Conservation (phyloP, 1,284 basidiomycete genomes). For the Earliella scabrosa region DNA sequence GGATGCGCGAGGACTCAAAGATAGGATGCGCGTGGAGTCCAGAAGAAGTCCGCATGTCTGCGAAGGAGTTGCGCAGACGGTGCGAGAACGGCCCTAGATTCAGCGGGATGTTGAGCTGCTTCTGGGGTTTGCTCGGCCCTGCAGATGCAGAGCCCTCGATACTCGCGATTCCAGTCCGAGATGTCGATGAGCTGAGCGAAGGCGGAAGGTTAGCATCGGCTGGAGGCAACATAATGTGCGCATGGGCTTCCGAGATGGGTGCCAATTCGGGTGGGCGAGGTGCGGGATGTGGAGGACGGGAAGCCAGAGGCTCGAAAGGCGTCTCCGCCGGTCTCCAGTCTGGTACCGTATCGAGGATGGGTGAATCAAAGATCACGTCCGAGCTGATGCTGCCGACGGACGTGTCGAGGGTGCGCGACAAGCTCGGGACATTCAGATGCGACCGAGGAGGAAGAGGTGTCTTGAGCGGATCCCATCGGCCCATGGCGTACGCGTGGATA, state of each 20-base stretch:
- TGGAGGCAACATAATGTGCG: not conserved
- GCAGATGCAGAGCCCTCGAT: conserved; percentile 10
- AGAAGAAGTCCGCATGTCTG: conserved; percentile 44
- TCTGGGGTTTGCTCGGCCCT: conserved; percentile 11
- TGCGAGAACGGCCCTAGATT: conserved; percentile 37
- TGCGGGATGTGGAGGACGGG: not conserved
- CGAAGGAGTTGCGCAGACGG: conserved; percentile 63
- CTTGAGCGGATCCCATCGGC: conserved; percentile 81
- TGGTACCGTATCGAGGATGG: conserved; percentile 17
- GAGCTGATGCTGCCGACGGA: conserved; percentile 11
- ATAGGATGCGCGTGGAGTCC: conserved; percentile 16
- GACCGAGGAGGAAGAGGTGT: conserved; percentile 69
- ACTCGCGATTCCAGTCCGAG: not conserved
- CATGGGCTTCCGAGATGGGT: not conserved
- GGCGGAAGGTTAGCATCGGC: not conserved
- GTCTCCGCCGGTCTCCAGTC: conserved; percentile 23
- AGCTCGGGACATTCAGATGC: conserved; percentile 30
- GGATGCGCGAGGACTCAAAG: conserved; percentile 33
- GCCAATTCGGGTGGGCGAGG: not conserved
- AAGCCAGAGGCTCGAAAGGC: conserved; percentile 11
- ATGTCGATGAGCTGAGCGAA: not conserved
- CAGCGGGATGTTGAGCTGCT: conserved; percentile 28
- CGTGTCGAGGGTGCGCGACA: conserved; percentile 18
- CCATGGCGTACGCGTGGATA: conserved; percentile 73
- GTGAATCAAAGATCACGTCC: conserved; percentile 29